Conservation (phyloP, 2,329 filamentous ascomycete species). For the Chaetomium globosum region DNA sequence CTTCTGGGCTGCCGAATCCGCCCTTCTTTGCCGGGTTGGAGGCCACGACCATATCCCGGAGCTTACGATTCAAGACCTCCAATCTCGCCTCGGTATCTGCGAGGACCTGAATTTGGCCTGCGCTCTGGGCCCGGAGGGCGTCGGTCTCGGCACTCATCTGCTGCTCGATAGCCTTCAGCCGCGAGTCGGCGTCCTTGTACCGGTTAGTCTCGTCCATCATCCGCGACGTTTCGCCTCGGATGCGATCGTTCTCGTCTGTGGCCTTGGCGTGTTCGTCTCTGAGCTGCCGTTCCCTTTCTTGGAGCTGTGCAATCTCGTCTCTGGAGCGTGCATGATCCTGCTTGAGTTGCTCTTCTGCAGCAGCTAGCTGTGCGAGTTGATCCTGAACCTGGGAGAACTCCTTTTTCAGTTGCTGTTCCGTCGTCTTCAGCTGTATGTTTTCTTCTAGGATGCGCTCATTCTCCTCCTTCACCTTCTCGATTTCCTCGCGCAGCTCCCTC, state of each 20-base stretch:
- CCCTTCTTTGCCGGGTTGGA: slow-evolving; percentile 60
- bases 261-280: slow-evolving; percentile 21
- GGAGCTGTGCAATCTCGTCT: slow-evolving; percentile 20
- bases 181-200: slow-evolving; percentile 27
- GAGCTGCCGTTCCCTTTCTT: slow-evolving; percentile 22
- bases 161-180: slow-evolving; percentile 42
- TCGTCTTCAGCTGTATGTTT: slow-evolving; percentile 40
- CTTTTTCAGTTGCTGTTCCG: slow-evolving; percentile 41
- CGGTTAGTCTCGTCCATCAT: slow-evolving; percentile 21
- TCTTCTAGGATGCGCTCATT: slow-evolving; percentile 40
- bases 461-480: slow-evolving; percentile 39
- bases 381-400: slow-evolving; percentile 18
- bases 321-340: slow-evolving; percentile 15
- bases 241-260: slow-evolving; percentile 21
- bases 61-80: slow-evolving; percentile 65
- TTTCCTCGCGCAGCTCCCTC: slow-evolving; percentile 37
- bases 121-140: slow-evolving; percentile 42
- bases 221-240: slow-evolving; percentile 21
- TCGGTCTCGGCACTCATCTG: slow-evolving; percentile 44
- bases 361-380: slow-evolving; percentile 18
- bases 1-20: slow-evolving; percentile 49
- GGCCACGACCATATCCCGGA: slow-evolving; percentile 68
- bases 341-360: slow-evolving; percentile 21
- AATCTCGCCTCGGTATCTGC: slow-evolving; percentile 66
- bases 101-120: slow-evolving; percentile 54